phyloP scores from a whole-genome alignment of 2,329 filamentous ascomycete genomes.

The Colletotrichum brevisporum region DNA sequence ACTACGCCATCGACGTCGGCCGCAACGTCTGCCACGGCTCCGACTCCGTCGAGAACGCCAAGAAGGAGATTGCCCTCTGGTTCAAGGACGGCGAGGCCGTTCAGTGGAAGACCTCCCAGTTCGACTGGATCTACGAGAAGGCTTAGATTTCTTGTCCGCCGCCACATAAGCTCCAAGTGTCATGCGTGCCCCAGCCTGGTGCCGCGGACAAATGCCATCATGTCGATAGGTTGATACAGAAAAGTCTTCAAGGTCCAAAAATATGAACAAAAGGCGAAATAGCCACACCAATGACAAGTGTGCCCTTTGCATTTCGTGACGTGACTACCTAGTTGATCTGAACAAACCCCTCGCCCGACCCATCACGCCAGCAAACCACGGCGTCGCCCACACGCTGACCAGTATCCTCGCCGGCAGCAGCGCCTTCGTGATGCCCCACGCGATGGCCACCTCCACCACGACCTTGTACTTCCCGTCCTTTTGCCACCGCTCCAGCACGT shows the following conservation, averaged over 20 bases:
- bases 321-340: slow-evolving; percentile 45
- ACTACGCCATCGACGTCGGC: slow-evolving; percentile 85
- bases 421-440: slow-evolving; percentile 91
- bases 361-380: slow-evolving; percentile 86
- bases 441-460: slow-evolving; percentile 82
- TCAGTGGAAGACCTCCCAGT: slow-evolving; percentile 86
- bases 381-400: slow-evolving; percentile 88
- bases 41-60: slow-evolving; percentile 97
- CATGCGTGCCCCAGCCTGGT: background rate
- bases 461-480: slow-evolving; percentile 66
- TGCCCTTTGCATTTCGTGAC: background rate
- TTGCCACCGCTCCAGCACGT: slow-evolving; percentile 54
- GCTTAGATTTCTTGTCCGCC: slow-evolving; percentile 53
- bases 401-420: slow-evolving; percentile 83
- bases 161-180: slow-evolving; percentile 16
- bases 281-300: slow-evolving; percentile 34
- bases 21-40: slow-evolving; percentile 99
- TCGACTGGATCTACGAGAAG: slow-evolving; percentile 99
- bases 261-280: slow-evolving; percentile 32
- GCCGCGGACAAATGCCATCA: slow-evolving; percentile 20
- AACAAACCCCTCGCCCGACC: slow-evolving; percentile 56
- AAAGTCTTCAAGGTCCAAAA: slow-evolving; percentile 38
- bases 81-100: slow-evolving; percentile 91
- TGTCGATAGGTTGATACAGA: slow-evolving; percentile 34
- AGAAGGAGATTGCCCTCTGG: slow-evolving; percentile 99